Base-by-base conservation (phyloP, 306 rosid genomes). In the Cucurbita pepo region DNA sequence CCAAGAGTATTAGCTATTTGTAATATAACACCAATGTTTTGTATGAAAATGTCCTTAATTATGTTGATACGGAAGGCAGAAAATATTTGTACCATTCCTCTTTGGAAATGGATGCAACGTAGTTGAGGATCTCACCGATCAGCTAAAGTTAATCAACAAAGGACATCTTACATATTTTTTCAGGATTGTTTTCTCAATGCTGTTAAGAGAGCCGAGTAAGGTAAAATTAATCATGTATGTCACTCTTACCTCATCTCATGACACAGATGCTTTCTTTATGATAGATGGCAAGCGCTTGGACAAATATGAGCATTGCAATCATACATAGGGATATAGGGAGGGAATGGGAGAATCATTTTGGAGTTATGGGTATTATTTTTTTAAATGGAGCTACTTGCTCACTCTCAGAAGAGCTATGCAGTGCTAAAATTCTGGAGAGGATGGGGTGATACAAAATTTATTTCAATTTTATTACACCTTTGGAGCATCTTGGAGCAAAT, bases 401-500 rank as follows among this genome's bases (percentile, higher is more conserved):
- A 81, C 92, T 85, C 96, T 89, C 95, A 66, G 97, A 95, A 89
- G 96, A 88, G 86, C 89, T 89, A 81, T 90, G 79, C 97, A 81
- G 83, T 89, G 97, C 97, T 95, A 79, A 79, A 78, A 79, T 82
- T 81, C 86, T 89, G 97, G 95, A 95, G 88, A 80, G 99, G 97
- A 95, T 89, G 96, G 51, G 74, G 92, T 88, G 84, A 90, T 82
- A 75, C 95, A 84, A 87, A 84, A 85, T 91, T 95, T 86, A 81
- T 79, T 90, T 95, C 91, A 89, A 87, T 85, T 88, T 83, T 84
- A 78, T 83, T 81, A 80, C 84, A 77, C 96, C 99, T 88, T 85
- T 89, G 99, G 99, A 95, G 99, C 99, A 87, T 83, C 87, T 84
- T 86, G 99, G 99, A 95, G 99, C 99, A 89, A 87, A 91, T 94